A percentile compares a stretch with the other conserved stretches of the same genome.
phyloP scores from a whole-genome alignment of 148 eudicot species.

The Rhododendron mucronatum region DNA sequence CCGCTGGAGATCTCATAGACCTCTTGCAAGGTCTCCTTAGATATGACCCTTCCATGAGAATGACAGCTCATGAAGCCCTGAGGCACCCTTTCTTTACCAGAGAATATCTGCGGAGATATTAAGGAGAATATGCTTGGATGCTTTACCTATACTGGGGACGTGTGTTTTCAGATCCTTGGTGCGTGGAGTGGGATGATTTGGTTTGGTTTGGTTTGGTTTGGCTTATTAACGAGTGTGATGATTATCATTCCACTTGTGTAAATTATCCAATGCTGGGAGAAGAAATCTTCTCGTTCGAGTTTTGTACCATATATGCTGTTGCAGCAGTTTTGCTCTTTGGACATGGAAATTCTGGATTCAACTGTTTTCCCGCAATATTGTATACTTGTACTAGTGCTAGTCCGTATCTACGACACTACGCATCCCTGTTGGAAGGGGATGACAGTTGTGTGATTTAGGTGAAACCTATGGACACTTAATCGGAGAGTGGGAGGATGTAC shows the following conservation, averaged over 20 bases:
- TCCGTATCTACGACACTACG: too few relatives aligned
- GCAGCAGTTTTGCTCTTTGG: conserved; percentile 1
- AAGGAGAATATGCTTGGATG: not conserved
- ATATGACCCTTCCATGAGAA: conserved; percentile 41
- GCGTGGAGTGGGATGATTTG: not conserved
- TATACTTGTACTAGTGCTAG: not conserved
- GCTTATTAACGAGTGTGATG: not conserved
- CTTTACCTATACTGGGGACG: not conserved
- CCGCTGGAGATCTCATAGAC: conserved; percentile 52
- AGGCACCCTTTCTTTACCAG: conserved; percentile 51
- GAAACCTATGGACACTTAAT: too few relatives aligned
- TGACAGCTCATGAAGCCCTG: conserved; percentile 53
- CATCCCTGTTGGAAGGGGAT: too few relatives aligned
- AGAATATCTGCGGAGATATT: conserved; percentile 24
- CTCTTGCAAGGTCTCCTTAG: conserved; percentile 50
- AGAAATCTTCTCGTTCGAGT: not conserved
- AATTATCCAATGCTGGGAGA: not conserved
- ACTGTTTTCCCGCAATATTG: not conserved
- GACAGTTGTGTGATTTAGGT: too few relatives aligned
- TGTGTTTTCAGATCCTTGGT: not conserved
- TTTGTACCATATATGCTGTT: not conserved
- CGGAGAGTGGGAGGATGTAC: too few relatives aligned
- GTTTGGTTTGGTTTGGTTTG: not conserved
- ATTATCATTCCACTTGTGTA: not conserved
- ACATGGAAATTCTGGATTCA: not conserved